These are phyloP conservation scores for Lactarius pseudohatsudake DNA, from an alignment of 768 basidiomycete species.

Conservation along the genomic window DNA sequence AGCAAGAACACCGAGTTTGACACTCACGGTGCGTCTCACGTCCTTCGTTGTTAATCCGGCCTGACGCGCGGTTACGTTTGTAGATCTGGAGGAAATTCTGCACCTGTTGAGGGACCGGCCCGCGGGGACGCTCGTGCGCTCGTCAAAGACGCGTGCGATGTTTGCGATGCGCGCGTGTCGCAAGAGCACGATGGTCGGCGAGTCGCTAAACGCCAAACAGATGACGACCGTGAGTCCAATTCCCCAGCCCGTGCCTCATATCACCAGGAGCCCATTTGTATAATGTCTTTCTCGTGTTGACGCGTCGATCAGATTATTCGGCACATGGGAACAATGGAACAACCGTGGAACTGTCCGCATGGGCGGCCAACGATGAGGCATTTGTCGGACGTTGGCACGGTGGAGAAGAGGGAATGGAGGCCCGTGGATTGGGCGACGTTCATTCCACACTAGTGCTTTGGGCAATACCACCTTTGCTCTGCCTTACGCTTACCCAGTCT, in stretches of 20 bases:
- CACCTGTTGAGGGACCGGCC: slow-evolving; percentile 80
- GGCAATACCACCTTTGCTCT: not conserved
- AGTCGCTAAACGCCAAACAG: slow-evolving; percentile 68
- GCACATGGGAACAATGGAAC: slow-evolving; percentile 39
- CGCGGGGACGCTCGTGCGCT: slow-evolving; percentile 80
- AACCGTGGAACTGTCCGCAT: slow-evolving; percentile 40
- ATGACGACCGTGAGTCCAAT: slow-evolving; percentile 61
- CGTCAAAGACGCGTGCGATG: slow-evolving; percentile 91
- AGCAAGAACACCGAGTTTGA: slow-evolving; percentile 92
- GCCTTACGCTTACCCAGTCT: not conserved
- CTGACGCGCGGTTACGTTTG: not conserved
- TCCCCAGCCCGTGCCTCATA: not conserved
- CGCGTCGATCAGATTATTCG: slow-evolving; percentile 32
- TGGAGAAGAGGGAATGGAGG: slow-evolving; percentile 3
- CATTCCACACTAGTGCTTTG: not conserved
- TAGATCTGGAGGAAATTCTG: slow-evolving; percentile 92
- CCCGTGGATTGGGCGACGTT: slow-evolving; percentile 20
- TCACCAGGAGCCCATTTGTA: not conserved
- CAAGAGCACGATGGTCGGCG: slow-evolving; percentile 96
- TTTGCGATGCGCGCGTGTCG: slow-evolving; percentile 96
- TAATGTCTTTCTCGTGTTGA: not conserved
- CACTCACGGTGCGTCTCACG: slow-evolving; percentile 61
- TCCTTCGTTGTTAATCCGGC: not conserved
- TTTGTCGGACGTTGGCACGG: slow-evolving; percentile 24
- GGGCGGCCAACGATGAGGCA: slow-evolving; percentile 38